Conservation (phyloP, 768 basidiomycete species). For the Lanmaoa pseudosensibilis region DNA sequence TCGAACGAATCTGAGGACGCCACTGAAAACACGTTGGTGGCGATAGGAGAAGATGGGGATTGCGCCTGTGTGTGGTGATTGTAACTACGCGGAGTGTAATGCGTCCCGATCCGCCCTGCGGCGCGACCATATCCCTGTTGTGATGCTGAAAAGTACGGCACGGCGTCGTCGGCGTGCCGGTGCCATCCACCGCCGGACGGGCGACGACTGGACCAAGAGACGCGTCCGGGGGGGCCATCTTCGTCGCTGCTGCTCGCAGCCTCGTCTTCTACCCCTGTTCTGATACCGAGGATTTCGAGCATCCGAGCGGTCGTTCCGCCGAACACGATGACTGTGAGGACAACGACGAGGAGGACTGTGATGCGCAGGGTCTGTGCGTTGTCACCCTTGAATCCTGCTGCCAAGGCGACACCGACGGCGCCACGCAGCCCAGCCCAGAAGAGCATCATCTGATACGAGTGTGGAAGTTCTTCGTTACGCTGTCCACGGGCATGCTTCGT, state of each 20-base stretch:
- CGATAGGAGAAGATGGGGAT: constrained; percentile 14
- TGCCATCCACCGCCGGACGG: constrained; percentile 42
- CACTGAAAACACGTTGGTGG: constrained; percentile 54
- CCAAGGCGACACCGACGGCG: constrained; percentile 96
- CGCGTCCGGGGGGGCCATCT: constrained; percentile 37
- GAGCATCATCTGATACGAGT: constrained; percentile 99
- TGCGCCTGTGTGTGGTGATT: constrained; percentile 55
- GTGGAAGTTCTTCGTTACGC: constrained; percentile 86
- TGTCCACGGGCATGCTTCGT: constrained; percentile 82
- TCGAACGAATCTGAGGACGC: constrained; percentile 77
- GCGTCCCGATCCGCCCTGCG: constrained; percentile 51
- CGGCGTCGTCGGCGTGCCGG: constrained; percentile 45
- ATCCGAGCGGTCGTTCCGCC: constrained; percentile 97
- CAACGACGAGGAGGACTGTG: constrained; percentile 94
- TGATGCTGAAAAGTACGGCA: constrained; percentile 35
- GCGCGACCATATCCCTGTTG: constrained; percentile 32
- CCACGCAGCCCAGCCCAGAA: constrained; percentile 98
- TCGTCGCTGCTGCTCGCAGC: constrained; percentile 61
- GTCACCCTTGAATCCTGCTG: constrained; percentile 91
- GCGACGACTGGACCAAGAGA: constrained; percentile 35
- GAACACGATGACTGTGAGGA: constrained; percentile 90
- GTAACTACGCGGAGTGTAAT: constrained; percentile 54
- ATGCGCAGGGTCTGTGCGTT: constrained; percentile 90
- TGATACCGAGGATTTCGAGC: constrained; percentile 95
- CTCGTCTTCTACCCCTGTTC: constrained; percentile 94